Percentiles rank a stretch among this genome's conserved stretches.
Conservation (phyloP, 1,284 basidiomycete species). For the Puccinia horiana region DNA sequence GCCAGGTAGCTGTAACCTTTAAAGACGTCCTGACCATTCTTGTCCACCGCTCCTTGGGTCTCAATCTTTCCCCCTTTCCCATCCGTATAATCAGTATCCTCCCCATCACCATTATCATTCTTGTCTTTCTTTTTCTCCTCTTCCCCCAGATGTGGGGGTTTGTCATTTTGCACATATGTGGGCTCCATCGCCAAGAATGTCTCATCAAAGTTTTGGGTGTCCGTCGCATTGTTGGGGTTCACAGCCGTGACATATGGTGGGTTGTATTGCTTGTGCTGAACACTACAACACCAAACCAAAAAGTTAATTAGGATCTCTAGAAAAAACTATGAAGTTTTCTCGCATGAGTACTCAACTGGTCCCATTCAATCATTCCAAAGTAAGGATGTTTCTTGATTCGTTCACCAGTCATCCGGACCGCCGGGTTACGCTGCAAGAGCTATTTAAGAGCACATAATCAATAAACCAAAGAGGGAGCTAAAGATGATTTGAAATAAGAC, state of each 20-base stretch:
- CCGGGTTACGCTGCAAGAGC: slow-evolving; percentile 88
- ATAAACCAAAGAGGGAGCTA: too few species aligned
- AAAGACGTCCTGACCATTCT: slow-evolving; percentile 63
- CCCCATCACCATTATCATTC: slow-evolving; percentile 67
- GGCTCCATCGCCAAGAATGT: slow-evolving; percentile 80
- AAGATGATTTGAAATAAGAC: background rate
- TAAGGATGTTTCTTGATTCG: slow-evolving; percentile 91
- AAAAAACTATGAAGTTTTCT: too few species aligned
- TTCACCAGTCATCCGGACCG: slow-evolving; percentile 83
- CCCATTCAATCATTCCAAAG: slow-evolving; percentile 94
- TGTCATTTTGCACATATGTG: slow-evolving; percentile 62
- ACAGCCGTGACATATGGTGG: slow-evolving; percentile 96
- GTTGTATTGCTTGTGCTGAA: slow-evolving; percentile 90
- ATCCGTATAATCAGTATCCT: slow-evolving; percentile 17
- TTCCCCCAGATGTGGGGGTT: slow-evolving; percentile 60
- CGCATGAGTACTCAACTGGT: slow-evolving; percentile 62
- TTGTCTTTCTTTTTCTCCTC: slow-evolving; percentile 62
- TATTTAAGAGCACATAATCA: slow-evolving; percentile 57
- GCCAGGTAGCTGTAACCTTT: slow-evolving; percentile 78
- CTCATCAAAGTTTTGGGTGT: slow-evolving; percentile 97
- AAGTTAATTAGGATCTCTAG: background rate
- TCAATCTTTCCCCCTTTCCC: background rate
- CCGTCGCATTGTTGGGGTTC: slow-evolving; percentile 85
- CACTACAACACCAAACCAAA: slow-evolving; percentile 57
- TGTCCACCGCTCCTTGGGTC: slow-evolving; percentile 38